Conservation (phyloP, 179 eudicot genomes). For the Heliamphora pulchella region DNA sequence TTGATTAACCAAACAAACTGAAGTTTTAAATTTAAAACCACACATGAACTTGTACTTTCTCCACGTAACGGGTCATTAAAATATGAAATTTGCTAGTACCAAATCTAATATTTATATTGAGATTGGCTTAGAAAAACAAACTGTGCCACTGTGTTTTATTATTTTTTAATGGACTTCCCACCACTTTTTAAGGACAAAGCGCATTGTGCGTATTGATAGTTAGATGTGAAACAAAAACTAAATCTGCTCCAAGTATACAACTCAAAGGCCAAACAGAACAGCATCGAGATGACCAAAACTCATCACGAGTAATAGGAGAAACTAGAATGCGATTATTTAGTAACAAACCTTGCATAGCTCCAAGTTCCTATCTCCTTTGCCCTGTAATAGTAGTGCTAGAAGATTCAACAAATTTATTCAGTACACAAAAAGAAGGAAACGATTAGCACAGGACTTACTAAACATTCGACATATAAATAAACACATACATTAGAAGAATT, state of each 20-base stretch:
- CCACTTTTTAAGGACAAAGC: conserved; percentile 1
- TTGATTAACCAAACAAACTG: background rate
- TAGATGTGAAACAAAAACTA: conserved; percentile 1
- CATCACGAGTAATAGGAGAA: background rate
- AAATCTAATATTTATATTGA: conserved; percentile 1
- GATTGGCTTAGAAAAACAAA: background rate
- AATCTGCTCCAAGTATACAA: background rate
- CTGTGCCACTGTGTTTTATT: background rate
- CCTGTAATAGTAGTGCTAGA: background rate
- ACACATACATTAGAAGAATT: background rate
- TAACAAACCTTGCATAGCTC: background rate
- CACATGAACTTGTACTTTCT: conserved; percentile 3
- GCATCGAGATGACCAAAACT: background rate
- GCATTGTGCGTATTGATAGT: background rate
- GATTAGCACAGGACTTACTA: background rate
- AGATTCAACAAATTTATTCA: background rate
- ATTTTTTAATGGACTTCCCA: background rate
- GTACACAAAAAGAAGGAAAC: background rate
- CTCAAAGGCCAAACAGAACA: background rate
- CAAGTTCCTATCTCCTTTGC: background rate
- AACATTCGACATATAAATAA: background rate
- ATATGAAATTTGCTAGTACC: background rate
- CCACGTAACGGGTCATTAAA: conserved; percentile 5
- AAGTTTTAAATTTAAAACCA: conserved; percentile 10
- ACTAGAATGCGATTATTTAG: too few species aligned